Evolutionary conservation across 345 rosid species (phyloP).

Genomic region (Ailanthus altissimus): DNA sequence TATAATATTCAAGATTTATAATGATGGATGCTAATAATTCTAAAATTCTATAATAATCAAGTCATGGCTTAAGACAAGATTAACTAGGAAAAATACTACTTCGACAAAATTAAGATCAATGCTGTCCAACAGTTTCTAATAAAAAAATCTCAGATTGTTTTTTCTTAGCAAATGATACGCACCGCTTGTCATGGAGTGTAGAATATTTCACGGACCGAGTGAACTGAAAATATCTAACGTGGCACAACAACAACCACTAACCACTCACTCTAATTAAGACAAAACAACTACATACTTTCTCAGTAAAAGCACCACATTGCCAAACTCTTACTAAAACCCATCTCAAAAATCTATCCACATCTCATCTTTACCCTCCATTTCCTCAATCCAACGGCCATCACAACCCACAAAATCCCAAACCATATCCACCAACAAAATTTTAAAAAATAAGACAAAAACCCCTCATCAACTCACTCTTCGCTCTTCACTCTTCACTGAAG

Average conservation of each 20-base stretch:
- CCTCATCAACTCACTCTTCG: not conserved
- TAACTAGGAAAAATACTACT: too few species aligned
- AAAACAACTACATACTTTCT: not conserved
- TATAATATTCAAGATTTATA: too few species aligned
- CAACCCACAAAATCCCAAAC: constrained; percentile 45
- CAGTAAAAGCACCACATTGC: not conserved
- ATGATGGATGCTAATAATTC: too few species aligned
- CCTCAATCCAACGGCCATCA: constrained; percentile 44
- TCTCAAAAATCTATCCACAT: constrained; percentile 52
- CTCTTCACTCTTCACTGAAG: constrained; percentile 6
- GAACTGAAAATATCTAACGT: too few species aligned
- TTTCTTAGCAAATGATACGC: too few species aligned
- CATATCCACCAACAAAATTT: constrained; percentile 45
- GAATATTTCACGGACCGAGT: too few species aligned
- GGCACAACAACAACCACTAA: not conserved
- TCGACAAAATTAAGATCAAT: too few species aligned
- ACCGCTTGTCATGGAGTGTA: too few species aligned
- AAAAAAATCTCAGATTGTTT: too few species aligned
- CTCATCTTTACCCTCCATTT: constrained; percentile 47
- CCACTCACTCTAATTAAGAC: not conserved
- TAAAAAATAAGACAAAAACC: not conserved
- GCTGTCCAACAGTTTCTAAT: too few species aligned
- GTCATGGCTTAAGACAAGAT: too few species aligned
- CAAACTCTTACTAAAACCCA: not conserved
- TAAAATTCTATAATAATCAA: too few species aligned